Conservation (phyloP, 768 basidiomycete species). For the Phaffia tasmanica region DNA sequence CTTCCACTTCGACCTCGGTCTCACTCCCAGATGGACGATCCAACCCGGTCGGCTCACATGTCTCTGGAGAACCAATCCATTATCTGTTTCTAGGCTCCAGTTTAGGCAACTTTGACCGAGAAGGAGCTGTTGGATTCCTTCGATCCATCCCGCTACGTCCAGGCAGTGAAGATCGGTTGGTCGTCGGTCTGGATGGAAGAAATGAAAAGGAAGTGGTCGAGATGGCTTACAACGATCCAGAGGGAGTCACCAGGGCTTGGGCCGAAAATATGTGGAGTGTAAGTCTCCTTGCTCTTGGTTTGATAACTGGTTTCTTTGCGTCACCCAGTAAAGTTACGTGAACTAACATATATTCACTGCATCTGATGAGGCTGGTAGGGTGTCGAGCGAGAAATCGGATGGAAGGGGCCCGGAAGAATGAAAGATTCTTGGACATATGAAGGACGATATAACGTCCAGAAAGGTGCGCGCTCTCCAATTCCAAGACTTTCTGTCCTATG, state of each 20-base stretch:
- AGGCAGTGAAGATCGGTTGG: conserved; percentile 56
- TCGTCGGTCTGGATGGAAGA: conserved; percentile 84
- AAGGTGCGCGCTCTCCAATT: conserved; percentile 38
- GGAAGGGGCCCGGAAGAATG: conserved; percentile 9
- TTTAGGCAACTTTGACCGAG: conserved; percentile 74
- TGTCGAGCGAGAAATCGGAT: conserved; percentile 13
- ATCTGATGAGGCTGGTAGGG: neutral
- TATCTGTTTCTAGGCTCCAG: conserved; percentile 86
- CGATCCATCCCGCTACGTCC: conserved; percentile 63
- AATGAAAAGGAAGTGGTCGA: conserved; percentile 62
- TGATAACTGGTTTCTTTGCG: no score
- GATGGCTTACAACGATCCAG: conserved; percentile 42
- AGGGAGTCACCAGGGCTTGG: conserved; percentile 20
- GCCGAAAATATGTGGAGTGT: conserved; percentile 24
- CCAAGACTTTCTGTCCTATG: neutral
- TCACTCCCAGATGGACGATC: neutral
- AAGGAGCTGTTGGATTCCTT: conserved; percentile 61
- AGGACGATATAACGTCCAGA: conserved; percentile 48
- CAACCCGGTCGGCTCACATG: neutral
- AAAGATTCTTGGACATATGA: conserved; percentile 68
- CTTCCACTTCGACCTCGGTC: conserved; percentile 40
- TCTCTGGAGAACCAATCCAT: conserved; percentile 48
- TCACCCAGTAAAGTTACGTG: no score
- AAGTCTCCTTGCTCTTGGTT: neutral
- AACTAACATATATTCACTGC: no score